Evolutionary conservation across 345 rosid genomes (phyloP), one percentile per base, ranked within the genome.

Genomic region (Hypericum perforatum): DNA sequence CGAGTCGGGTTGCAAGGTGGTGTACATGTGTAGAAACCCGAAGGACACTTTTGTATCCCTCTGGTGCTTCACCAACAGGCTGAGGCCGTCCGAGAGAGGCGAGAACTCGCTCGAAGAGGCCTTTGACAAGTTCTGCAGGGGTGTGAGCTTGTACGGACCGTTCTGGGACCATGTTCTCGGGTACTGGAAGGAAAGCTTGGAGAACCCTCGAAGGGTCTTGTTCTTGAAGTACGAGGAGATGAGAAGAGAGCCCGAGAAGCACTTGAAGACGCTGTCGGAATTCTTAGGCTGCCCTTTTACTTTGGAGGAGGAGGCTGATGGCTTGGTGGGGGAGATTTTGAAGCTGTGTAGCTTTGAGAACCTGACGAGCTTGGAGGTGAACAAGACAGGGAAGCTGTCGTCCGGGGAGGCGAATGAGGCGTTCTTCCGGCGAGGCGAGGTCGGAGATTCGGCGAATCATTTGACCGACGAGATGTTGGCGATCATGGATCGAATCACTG

Each of bases 1-100:
- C 46, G 57, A 54, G 15, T 71, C 76, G 0, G 49, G 66, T 16
- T 75, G 84, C 46, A 77, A 75, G 74, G 43, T 77, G 44, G 78
- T 82, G 49, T 82, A 75, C 40, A 54, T 77, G 49, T 79, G 78
- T n/a, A 71, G 86, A 58, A 72, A 82, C 54, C 86, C 82, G 1
- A 77, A 75, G 53, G 89, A 79, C 55, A 71, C 67, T 57, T 72
- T 77, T 44, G 78, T 75, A 1, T 82, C 90, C 3, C 61, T 74
- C 7, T 75, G 82, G 80, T 81, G 75, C 61, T 82, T 77, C 61
- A 62, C 76, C 5, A 77, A 76, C 75, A 75, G 59, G 40, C 37
- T 74, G 37, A 68, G 75, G 46, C 58, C 53, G n/a, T 6, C 54
- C 0, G 63, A 67, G 3, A 65, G 39, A 13, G 76, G 63, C 0